These are phyloP conservation scores for Arthrobotrys pseudoclavata DNA, from an alignment of 2,329 filamentous ascomycete species.

Conservation along the genomic window DNA sequence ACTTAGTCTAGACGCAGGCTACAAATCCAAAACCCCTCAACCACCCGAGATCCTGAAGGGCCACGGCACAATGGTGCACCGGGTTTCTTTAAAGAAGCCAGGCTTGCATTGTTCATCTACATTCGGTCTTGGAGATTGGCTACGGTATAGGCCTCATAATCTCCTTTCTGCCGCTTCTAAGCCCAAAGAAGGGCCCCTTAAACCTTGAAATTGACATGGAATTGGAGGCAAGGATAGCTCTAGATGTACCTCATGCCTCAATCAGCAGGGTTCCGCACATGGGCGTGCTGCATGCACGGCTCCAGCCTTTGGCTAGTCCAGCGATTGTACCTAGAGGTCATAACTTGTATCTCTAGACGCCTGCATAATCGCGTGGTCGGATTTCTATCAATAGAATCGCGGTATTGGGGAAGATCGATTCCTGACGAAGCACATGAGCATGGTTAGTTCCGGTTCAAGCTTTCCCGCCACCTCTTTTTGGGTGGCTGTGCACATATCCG, in stretches of 20 bases:
- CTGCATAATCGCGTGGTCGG: constrained; percentile 17
- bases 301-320: background rate
- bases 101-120: background rate
- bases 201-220: background rate
- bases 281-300: constrained; percentile 23
- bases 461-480: background rate
- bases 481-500: background rate
- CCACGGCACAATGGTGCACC: background rate
- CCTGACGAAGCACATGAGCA: background rate
- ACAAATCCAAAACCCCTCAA: background rate
- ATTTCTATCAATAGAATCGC: constrained; percentile 20
- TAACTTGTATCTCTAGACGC: constrained; percentile 2
- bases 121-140: background rate
- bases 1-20: background rate
- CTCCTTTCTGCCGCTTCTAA: background rate
- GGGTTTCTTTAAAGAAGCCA: background rate
- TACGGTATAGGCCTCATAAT: background rate
- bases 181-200: background rate
- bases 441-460: background rate
- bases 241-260: constrained; percentile 1
- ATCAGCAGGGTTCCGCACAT: constrained; percentile 17
- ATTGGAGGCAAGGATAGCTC: background rate
- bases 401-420: background rate
- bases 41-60: background rate
- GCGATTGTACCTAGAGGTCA: constrained; percentile 2